phyloP scores from a whole-genome alignment of 164 flowering plant species.

The Houttuynia cordata region DNA sequence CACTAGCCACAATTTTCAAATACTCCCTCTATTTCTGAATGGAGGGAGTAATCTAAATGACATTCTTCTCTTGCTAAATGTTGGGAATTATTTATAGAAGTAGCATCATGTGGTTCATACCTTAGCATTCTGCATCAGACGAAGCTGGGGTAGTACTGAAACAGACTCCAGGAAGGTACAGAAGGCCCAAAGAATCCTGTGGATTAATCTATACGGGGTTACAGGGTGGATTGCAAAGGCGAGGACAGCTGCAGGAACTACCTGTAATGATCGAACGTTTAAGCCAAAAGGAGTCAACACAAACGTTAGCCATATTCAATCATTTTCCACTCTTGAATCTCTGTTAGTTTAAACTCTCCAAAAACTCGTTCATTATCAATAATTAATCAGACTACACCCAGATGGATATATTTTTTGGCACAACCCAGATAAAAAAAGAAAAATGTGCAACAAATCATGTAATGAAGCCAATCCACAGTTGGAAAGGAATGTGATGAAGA shows the following conservation, averaged over 20 bases:
- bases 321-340: too few relatives aligned
- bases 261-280: neutral
- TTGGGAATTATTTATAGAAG: neutral
- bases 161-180: slow-evolving; percentile 64
- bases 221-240: neutral
- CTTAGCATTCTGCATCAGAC: slow-evolving; percentile 79
- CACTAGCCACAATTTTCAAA: too few relatives aligned
- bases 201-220: neutral
- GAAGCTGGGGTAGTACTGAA: slow-evolving; percentile 83
- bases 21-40: too few relatives aligned
- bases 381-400: too few relatives aligned
- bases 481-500: too few relatives aligned
- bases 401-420: too few relatives aligned
- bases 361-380: too few relatives aligned
- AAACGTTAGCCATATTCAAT: too few relatives aligned
- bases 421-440: too few relatives aligned
- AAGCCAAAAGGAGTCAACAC: neutral
- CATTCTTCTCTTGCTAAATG: neutral
- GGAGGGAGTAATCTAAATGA: neutral
- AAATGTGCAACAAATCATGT: neutral
- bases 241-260: neutral
- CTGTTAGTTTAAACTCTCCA: too few relatives aligned
- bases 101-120: slow-evolving; percentile 14
- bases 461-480: too few relatives aligned
- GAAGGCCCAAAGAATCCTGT: slow-evolving; percentile 46